Conservation (phyloP, 768 basidiomycete species). For the Sarcomyxa edulis region DNA sequence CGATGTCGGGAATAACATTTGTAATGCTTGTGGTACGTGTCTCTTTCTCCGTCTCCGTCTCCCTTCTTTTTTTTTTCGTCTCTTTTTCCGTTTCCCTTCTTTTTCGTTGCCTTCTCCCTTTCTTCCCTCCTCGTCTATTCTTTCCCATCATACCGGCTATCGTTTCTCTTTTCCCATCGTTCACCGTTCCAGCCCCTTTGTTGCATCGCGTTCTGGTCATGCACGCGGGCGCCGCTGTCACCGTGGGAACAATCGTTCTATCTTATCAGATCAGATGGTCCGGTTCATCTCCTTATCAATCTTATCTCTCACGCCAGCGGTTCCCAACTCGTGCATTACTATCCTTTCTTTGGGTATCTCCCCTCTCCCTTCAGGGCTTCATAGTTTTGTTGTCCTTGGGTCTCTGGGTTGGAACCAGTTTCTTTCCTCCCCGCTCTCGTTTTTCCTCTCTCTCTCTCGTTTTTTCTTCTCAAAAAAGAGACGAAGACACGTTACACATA, state of each 20-base stretch:
- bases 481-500: background rate
- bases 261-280: constrained; percentile 1
- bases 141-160: background rate
- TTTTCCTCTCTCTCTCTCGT: constrained; percentile 7
- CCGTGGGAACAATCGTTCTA: constrained; percentile 6
- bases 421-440: constrained; percentile 5
- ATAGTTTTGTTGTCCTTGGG: constrained; percentile 7
- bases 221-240: constrained; percentile 4
- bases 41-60: constrained; percentile 8
- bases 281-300: constrained; percentile 7
- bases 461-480: no score
- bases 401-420: constrained; percentile 1
- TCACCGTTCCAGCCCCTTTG: background rate
- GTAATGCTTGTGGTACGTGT: constrained; percentile 90
- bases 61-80: constrained; percentile 4
- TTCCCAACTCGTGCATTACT: no score
- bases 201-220: constrained; percentile 6
- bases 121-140: constrained; percentile 1
- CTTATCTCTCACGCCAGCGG: constrained; percentile 9
- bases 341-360: constrained; percentile 3
- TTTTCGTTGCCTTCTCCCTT: constrained; percentile 8
- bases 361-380: constrained; percentile 6
- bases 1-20: constrained; percentile 88
- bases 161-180: constrained; percentile 4
- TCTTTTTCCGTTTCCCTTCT: constrained; percentile 6